These are phyloP conservation scores for Corylus heterophylla DNA, from an alignment of 306 rosid genomes.

Conservation along the genomic window DNA sequence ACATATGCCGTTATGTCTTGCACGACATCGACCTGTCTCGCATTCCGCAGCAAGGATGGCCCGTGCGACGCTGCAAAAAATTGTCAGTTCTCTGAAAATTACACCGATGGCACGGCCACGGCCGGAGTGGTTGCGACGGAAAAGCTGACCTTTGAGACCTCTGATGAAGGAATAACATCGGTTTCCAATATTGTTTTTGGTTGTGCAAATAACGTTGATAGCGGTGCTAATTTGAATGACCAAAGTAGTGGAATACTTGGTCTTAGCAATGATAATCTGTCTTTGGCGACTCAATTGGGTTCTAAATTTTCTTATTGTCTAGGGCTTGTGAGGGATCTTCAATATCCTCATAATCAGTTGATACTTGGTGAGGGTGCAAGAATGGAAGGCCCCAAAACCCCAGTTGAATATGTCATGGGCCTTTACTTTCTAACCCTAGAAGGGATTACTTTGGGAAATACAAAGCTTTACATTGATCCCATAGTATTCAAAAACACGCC, in stretches of 20 bases:
- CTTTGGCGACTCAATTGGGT: slow-evolving; percentile 38
- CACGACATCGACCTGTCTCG: slow-evolving; percentile 2
- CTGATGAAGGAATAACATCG: slow-evolving; percentile 30
- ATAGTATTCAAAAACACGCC: slow-evolving; percentile 20
- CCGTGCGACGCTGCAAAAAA: slow-evolving; percentile 9
- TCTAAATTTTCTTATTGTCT: slow-evolving; percentile 46
- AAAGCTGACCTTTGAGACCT: slow-evolving; percentile 33
- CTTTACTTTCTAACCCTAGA: slow-evolving; percentile 38
- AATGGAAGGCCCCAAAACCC: slow-evolving; percentile 44
- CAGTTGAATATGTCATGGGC: slow-evolving; percentile 6
- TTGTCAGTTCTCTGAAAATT: not conserved
- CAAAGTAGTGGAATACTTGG: slow-evolving; percentile 46
- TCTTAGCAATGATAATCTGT: slow-evolving; percentile 14
- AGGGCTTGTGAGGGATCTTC: slow-evolving; percentile 37
- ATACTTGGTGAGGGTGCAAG: slow-evolving; percentile 46
- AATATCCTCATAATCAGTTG: slow-evolving; percentile 38
- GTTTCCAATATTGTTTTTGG: slow-evolving; percentile 25
- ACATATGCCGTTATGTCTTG: slow-evolving; percentile 23
- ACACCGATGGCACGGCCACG: slow-evolving; percentile 16
- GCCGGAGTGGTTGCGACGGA: slow-evolving; percentile 33
- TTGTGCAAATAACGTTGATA: slow-evolving; percentile 18
- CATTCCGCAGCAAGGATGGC: not conserved
- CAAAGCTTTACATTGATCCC: slow-evolving; percentile 26
- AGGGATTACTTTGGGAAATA: slow-evolving; percentile 48
- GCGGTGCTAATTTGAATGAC: too few species aligned